Evolutionary conservation across 2,329 filamentous ascomycete species (phyloP).

Genomic region (Elsinoe necatrix): DNA sequence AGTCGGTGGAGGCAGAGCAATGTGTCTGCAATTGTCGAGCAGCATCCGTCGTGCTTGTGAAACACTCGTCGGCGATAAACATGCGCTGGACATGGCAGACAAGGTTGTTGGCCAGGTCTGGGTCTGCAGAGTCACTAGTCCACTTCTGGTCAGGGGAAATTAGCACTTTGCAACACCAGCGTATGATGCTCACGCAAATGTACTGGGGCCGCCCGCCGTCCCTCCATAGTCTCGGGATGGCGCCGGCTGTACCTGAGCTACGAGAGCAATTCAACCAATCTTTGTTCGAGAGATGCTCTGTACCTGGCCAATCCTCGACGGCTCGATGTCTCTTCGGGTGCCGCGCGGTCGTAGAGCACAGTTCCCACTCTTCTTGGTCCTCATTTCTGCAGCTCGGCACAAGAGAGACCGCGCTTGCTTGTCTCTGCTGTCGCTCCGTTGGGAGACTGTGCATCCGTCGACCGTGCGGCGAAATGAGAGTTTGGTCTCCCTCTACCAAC

Average conservation of each 20-base stretch:
- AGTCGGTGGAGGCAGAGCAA: not conserved
- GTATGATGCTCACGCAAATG: slow-evolving; percentile 5
- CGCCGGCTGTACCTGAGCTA: slow-evolving; percentile 13
- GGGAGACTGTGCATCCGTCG: slow-evolving; percentile 10
- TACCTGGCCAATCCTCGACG: slow-evolving; percentile 8
- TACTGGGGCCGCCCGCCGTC: not conserved
- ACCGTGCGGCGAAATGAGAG: slow-evolving; percentile 15
- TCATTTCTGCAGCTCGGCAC: not conserved
- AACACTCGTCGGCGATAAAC: slow-evolving; percentile 7
- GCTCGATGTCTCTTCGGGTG: not conserved
- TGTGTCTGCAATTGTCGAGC: slow-evolving; percentile 5
- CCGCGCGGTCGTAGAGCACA: not conserved
- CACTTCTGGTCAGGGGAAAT: slow-evolving; percentile 15
- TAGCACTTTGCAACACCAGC: slow-evolving; percentile 10
- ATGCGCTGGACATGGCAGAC: not conserved
- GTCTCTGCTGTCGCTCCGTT: slow-evolving; percentile 4
- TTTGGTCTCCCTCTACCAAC: slow-evolving; percentile 12
- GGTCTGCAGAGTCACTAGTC: slow-evolving; percentile 8
- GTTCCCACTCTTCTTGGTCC: slow-evolving; percentile 8
- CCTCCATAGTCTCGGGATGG: not conserved
- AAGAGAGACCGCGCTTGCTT: slow-evolving; percentile 10
- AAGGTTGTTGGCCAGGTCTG: slow-evolving; percentile 1
- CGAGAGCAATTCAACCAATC: not conserved
- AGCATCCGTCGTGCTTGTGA: slow-evolving; percentile 10
- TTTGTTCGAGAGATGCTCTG: not conserved